These are phyloP conservation scores for Aspergillus vadensis DNA, from an alignment of 2,329 filamentous ascomycete genomes.

Conservation along the genomic window DNA sequence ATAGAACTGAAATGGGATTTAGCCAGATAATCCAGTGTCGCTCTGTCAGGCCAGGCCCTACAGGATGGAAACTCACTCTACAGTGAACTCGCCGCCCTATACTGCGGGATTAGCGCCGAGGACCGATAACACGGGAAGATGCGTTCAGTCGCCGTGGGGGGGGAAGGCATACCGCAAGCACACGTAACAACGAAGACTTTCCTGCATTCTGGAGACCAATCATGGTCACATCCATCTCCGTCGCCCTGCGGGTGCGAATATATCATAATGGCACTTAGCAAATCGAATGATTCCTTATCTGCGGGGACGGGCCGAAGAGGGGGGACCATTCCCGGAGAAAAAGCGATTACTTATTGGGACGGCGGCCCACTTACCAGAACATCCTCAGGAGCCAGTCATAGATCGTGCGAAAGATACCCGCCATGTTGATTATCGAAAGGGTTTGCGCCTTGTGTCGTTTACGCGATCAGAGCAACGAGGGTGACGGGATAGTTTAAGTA, in stretches of 20 bases:
- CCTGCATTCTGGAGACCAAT: conserved; percentile 97
- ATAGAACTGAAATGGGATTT: conserved; percentile 70
- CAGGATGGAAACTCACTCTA: conserved; percentile 73
- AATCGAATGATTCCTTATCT: conserved; percentile 24
- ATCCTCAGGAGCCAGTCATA: conserved; percentile 98
- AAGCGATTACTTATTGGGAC: conserved; percentile 24
- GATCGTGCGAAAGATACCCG: conserved; percentile 86
- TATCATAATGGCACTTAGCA: conserved; percentile 21
- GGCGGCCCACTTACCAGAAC: conserved; percentile 74
- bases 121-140: conserved; percentile 7
- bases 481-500: background rate
- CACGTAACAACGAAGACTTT: conserved; percentile 91
- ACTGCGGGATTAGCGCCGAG: conserved; percentile 19
- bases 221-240: conserved; percentile 99
- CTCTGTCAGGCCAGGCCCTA: conserved; percentile 11
- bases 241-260: conserved; percentile 66
- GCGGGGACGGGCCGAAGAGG: conserved; percentile 38
- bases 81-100: conserved; percentile 96
- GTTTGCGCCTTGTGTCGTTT: background rate
- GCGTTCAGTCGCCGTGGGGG: background rate
- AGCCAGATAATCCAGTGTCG: conserved; percentile 16
- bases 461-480: conserved; percentile 10
- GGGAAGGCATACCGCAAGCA: conserved; percentile 79
- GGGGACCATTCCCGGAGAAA: conserved; percentile 29
- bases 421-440: conserved; percentile 61